These are phyloP conservation scores for Solanum medicagineum DNA, from an alignment of 257 asterid genomes.

Conservation along the genomic window DNA sequence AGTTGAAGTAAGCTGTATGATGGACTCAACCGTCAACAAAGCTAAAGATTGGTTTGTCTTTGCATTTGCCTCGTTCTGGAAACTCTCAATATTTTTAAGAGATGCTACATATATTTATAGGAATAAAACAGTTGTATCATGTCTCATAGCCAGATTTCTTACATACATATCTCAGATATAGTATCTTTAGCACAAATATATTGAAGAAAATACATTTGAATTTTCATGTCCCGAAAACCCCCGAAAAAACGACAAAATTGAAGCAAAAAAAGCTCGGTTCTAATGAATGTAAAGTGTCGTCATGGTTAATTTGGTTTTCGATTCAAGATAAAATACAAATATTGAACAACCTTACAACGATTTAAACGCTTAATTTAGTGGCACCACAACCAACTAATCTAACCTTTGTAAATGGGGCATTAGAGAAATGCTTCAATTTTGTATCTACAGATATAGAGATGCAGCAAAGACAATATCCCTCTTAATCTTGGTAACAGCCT, in stretches of 20 bases:
- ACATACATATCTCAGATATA: neutral
- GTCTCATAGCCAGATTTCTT: neutral
- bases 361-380: neutral
- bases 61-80: neutral
- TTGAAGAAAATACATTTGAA: neutral
- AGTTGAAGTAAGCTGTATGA: slow-evolving; percentile 1
- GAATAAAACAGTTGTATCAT: neutral
- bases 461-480: slow-evolving; percentile 99
- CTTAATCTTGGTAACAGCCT: slow-evolving; percentile 83
- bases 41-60: neutral
- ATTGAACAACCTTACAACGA: neutral
- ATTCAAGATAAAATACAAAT: neutral
- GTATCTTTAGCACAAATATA: neutral
- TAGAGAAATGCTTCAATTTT: neutral
- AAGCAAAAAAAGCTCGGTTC: neutral
- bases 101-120: neutral
- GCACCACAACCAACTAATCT: neutral
- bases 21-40: neutral
- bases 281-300: neutral
- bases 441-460: slow-evolving; percentile 60
- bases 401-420: neutral
- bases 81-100: neutral
- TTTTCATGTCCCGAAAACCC: neutral
- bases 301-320: neutral
- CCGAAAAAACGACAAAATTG: neutral